Evolutionary conservation across 345 rosid genomes (phyloP), one percentile per base, ranked within the genome.

Genomic region (Arabidopsis suecica): DNA sequence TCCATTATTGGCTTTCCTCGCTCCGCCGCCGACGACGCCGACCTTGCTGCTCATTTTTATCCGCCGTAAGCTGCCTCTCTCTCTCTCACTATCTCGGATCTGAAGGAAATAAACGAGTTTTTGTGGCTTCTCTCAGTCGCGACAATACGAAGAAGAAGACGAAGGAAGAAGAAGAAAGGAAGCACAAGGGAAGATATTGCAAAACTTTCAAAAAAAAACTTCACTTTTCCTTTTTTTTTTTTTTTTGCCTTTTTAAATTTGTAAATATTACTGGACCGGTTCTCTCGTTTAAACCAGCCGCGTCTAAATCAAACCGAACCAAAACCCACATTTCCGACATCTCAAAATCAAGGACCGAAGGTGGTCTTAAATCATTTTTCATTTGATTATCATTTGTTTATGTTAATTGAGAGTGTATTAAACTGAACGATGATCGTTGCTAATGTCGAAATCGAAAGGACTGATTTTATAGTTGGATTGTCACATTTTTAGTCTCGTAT

Each of bases 1-100:
- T 74, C 92, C 98, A n/a, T 51, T 82, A 73, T 69, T 86, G 11
- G 81, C 86, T 74, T 85, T 88, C 42, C 84, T 89, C 2, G 48
- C 69, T 13, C 80, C 82, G 61, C 86, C 86, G 63, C 85, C 93
- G 48, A 84, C 91, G 34, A 61, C 61, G 38, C 88, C 85, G 75
- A 81, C 90, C 80, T 81, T 86, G 68, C 88, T 80, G 45, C 87
- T 87, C 91, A 87, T 74, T 44, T 61, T 61, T 45, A 53, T 65
- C 67, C 61, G 68, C 83, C 65, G 50, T 2, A n/a, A 74, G 33
- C 72, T 73, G 59, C 51, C 61, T 68, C 70, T 63, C 48, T 20
- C 22, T 38, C 38, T 36, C 41, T 47, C 22, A 20, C 22, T 20
- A 23, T 47, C 22, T 61, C 36, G 48, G 85, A 83, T 80, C 85